These are phyloP conservation scores for Yamadazyma dendronema DNA, from an alignment of 1,139 yeast genomes.

Conservation along the genomic window DNA sequence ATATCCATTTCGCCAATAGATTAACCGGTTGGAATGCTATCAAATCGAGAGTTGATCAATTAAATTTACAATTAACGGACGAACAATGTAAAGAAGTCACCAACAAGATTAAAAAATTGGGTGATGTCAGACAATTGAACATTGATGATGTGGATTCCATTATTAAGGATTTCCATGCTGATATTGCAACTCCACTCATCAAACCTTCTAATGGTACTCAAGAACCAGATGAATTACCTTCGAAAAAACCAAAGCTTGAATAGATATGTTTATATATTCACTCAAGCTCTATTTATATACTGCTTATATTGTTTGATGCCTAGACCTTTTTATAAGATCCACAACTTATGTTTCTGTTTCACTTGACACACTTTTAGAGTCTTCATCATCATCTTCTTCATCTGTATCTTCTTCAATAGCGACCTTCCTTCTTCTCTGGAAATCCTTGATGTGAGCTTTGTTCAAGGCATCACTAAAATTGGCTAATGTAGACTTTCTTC, in stretches of 20 bases:
- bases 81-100: slow-evolving; percentile 59
- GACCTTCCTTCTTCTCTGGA: slow-evolving; percentile 60
- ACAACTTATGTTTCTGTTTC: too few relatives aligned
- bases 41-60: slow-evolving; percentile 47
- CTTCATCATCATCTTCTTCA: slow-evolving; percentile 34
- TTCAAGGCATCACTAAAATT: slow-evolving; percentile 63
- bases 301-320: slow-evolving; percentile 1
- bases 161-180: slow-evolving; percentile 44
- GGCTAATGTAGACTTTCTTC: slow-evolving; percentile 35
- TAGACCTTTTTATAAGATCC: neutral
- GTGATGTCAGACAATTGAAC: slow-evolving; percentile 51
- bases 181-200: slow-evolving; percentile 26
- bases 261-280: slow-evolving; percentile 1
- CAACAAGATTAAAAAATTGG: slow-evolving; percentile 52
- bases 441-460: slow-evolving; percentile 84
- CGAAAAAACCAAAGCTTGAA: slow-evolving; percentile 10
- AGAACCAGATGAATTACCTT: slow-evolving; percentile 11
- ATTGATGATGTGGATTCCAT: slow-evolving; percentile 51
- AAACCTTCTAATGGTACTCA: slow-evolving; percentile 14
- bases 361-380: neutral
- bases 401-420: slow-evolving; percentile 35
- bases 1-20: slow-evolving; percentile 58
- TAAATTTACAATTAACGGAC: slow-evolving; percentile 49
- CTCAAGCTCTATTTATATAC: neutral
- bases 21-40: slow-evolving; percentile 58